Evolutionary conservation across 1,284 basidiomycete genomes (phyloP), one percentile per base, ranked within the genome.

Genomic region (Sanguinoderma infundibulare): DNA sequence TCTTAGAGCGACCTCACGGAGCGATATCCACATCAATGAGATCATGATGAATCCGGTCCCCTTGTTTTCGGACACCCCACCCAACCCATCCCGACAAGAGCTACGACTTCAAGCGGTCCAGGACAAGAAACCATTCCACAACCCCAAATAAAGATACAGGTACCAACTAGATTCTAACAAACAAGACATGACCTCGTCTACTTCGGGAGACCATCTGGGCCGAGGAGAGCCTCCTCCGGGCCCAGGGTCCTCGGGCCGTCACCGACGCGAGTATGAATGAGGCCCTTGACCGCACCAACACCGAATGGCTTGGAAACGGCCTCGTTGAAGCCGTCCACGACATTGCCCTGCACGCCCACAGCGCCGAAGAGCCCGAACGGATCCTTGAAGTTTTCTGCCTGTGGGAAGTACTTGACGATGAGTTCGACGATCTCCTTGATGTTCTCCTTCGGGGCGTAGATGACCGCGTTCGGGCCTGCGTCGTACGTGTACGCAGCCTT

Each of bases 401-500:
- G 92, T 0, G 95, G 95, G 84, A 98, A 98, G 78, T 90, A 97
- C 60, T 82, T 78, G 58, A 90, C 78, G 68, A 98, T 83, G 64
- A 94, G 76, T 69, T 87, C 81, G 42, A 95, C 79, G 67, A 98
- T 90, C 76, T 89, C 85, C 66, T 85, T 84, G 72, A 96, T 81
- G 77, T 96, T 87, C 69, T 86, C 82, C 73, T 91, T 84, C 22
- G 87, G 86, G 0, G 95, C 87, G 78, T 99, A 99, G 71, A 99
- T 95, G 70, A 99, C 98, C 1, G 97, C 97, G 78, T 99, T 99
- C 35, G 98, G 98, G 39, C 97, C 97, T 0, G 97, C 98, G 72
- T 99, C 98, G 74, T 94, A 99, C 6, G 98, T 99, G 81, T 99
- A 99, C 38, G 96, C 97, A 0, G 94, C 96, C 72, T 94, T 88